Percentiles rank a stretch among this genome's conserved stretches.
These are phyloP conservation scores for Xylaria hypoxylon DNA, from an alignment of 2,329 filamentous ascomycete genomes.

Conservation along the genomic window DNA sequence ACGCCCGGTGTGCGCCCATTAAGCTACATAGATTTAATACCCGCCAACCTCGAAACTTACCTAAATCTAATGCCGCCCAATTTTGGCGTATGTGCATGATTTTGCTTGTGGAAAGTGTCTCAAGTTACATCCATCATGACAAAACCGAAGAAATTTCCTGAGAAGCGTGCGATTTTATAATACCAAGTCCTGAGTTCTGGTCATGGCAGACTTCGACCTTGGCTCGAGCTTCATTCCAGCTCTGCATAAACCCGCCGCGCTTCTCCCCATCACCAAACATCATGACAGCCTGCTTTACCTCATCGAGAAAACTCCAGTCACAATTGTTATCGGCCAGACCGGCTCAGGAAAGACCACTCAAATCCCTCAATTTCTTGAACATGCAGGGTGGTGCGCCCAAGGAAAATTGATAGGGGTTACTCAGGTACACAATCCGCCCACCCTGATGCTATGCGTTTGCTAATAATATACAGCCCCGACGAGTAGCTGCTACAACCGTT, in stretches of 20 bases:
- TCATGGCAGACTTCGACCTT: conserved; percentile 69
- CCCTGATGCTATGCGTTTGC: conserved; percentile 12
- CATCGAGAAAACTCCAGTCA: conserved; percentile 85
- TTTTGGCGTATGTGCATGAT: conserved; percentile 12
- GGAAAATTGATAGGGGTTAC: conserved; percentile 89
- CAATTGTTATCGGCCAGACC: conserved; percentile 91
- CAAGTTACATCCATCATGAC: conserved; percentile 20
- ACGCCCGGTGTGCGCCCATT: conserved; percentile 20
- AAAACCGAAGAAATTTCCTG: background rate
- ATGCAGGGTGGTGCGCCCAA: conserved; percentile 87
- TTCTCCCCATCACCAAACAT: conserved; percentile 89
- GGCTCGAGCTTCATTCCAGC: conserved; percentile 77
- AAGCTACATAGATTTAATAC: background rate
- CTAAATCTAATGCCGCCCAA: background rate
- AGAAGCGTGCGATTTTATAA: conserved; percentile 24
- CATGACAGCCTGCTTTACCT: conserved; percentile 84
- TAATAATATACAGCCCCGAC: conserved; percentile 72
- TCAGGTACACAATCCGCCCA: conserved; percentile 71
- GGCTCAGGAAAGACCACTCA: conserved; percentile 97
- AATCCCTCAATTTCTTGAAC: conserved; percentile 89
- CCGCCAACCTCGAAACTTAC: background rate
- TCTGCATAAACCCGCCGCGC: conserved; percentile 83
- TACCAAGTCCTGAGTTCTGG: conserved; percentile 15
- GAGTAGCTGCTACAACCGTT: conserved; percentile 91
- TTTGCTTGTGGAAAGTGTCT: background rate